Evolutionary conservation across 306 rosid species (phyloP).

Genomic region (Trifolium subterraneum): DNA sequence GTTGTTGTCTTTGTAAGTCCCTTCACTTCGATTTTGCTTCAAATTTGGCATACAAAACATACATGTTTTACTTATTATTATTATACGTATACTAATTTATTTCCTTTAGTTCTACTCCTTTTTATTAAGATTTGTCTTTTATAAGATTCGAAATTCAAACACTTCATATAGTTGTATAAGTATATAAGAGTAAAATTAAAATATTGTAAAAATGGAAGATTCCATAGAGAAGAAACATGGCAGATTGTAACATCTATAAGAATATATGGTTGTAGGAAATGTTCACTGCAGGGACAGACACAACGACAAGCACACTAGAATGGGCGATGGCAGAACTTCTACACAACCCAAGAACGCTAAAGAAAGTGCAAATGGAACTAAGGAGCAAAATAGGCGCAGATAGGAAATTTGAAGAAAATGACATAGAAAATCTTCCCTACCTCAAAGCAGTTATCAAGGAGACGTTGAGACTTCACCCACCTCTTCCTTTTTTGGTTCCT

Average conservation of each 20-base stretch:
- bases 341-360: conserved; percentile 62
- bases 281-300: conserved; percentile 91
- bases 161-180: background rate
- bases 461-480: conserved; percentile 90
- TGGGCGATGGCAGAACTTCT: conserved; percentile 95
- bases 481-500: conserved; percentile 91
- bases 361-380: conserved; percentile 69
- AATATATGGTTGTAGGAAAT: conserved; percentile 64
- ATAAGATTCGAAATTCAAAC: background rate
- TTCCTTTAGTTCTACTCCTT: background rate
- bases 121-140: background rate
- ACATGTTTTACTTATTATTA: too few relatives aligned
- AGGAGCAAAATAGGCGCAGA: conserved; percentile 49
- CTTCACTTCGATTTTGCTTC: background rate
- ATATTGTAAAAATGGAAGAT: background rate
- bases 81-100: background rate
- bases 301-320: conserved; percentile 83
- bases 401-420: conserved; percentile 63
- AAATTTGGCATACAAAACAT: background rate
- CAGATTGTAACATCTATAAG: background rate
- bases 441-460: conserved; percentile 82
- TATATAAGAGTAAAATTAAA: background rate
- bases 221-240: background rate
- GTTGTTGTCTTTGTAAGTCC: conserved; percentile 57
- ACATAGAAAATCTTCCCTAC: conserved; percentile 72